Evolutionary conservation across 371 early-diverging fungal genomes (phyloP).

Genomic region (Apophysomyces variabilis): DNA sequence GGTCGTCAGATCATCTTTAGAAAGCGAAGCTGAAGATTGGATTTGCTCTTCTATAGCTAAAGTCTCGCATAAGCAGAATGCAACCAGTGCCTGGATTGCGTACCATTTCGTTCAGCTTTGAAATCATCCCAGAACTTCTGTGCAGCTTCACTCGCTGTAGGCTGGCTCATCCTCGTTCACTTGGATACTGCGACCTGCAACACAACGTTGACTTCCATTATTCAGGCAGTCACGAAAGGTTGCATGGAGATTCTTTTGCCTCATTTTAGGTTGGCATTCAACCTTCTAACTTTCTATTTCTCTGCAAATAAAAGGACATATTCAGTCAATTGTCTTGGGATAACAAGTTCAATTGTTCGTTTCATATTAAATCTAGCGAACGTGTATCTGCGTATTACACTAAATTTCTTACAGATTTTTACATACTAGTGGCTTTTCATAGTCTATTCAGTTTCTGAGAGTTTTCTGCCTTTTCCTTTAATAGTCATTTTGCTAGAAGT

Average conservation of each 20-base stretch:
- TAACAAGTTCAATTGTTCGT: background rate
- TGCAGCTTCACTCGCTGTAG: conserved; percentile 43
- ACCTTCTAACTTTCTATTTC: background rate
- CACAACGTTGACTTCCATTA: background rate
- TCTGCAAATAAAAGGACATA: too few relatives aligned
- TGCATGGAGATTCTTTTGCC: too few relatives aligned
- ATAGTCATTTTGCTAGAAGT: too few relatives aligned
- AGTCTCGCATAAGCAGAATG: background rate
- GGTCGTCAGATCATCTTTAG: conserved; percentile 30
- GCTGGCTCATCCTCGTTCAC: conserved; percentile 13
- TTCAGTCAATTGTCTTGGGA: too few relatives aligned
- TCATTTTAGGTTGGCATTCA: too few relatives aligned
- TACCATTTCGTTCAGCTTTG: conserved; percentile 43
- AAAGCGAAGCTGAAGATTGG: conserved; percentile 19
- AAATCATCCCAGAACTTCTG: conserved; percentile 46
- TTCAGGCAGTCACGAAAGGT: background rate
- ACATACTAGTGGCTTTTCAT: too few relatives aligned
- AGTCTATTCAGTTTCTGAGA: too few relatives aligned
- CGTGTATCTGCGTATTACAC: too few relatives aligned
- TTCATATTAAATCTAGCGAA: background rate
- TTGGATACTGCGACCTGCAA: background rate
- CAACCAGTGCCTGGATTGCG: background rate
- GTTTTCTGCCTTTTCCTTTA: too few relatives aligned
- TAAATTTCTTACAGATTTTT: too few relatives aligned
- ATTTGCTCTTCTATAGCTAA: conserved; percentile 48